phyloP scores from a whole-genome alignment of 306 rosid species.

The Gillenia trifoliata region DNA sequence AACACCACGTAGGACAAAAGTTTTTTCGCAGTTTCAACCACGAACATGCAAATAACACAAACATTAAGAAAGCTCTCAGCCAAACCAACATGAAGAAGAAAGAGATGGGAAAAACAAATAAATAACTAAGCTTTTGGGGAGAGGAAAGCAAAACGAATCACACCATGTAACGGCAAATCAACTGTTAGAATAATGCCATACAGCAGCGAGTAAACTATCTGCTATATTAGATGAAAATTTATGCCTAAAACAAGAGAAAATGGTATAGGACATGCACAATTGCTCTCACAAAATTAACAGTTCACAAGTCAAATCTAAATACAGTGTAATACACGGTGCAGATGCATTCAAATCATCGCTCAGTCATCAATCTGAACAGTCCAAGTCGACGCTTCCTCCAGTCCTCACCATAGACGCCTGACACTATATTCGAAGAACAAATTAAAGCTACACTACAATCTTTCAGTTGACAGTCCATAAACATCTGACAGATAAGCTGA shows the following conservation, averaged over 20 bases:
- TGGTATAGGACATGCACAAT: not conserved
- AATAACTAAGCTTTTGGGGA: not conserved
- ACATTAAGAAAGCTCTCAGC: not conserved
- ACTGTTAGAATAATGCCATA: not conserved
- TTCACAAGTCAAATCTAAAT: not conserved
- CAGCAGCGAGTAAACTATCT: not conserved
- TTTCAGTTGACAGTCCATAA: not conserved
- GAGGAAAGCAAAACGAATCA: not conserved
- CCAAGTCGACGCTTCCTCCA: not conserved
- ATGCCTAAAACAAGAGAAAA: not conserved
- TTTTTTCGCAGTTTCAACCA: too few species aligned
- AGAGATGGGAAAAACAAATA: not conserved
- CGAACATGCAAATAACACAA: too few species aligned
- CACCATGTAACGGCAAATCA: not conserved
- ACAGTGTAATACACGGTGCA: not conserved
- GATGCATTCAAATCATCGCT: not conserved
- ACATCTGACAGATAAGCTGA: too few species aligned
- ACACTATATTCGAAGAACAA: not conserved
- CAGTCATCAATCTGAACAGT: not conserved
- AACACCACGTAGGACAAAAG: too few species aligned
- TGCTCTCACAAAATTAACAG: not conserved
- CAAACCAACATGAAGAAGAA: not conserved
- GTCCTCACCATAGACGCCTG: conserved; percentile 19
- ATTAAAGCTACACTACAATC: not conserved
- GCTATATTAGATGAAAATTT: not conserved